These are phyloP conservation scores for Tricholomella constricta DNA, from an alignment of 768 basidiomycete species.

Conservation along the genomic window DNA sequence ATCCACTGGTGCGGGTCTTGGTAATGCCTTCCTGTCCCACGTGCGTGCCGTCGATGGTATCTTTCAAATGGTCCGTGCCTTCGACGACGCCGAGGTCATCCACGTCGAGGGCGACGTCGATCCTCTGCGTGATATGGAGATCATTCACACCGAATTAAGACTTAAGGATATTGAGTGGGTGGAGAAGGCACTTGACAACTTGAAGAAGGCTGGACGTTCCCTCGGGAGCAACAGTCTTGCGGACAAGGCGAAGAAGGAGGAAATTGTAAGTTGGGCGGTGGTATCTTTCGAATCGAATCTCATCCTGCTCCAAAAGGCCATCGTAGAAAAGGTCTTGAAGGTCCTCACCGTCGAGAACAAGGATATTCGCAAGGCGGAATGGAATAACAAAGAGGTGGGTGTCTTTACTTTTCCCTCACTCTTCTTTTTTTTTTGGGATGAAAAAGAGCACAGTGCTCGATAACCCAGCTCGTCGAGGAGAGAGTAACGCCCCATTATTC, in stretches of 20 bases:
- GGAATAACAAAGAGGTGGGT: conserved; percentile 95
- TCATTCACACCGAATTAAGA: conserved; percentile 91
- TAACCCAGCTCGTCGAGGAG: conserved; percentile 96
- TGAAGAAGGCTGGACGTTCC: conserved; percentile 73
- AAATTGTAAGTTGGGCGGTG: conserved; percentile 60
- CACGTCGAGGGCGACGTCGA: conserved; percentile 99
- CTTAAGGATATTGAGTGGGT: conserved; percentile 99
- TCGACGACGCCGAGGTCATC: conserved; percentile 99
- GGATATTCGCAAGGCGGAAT: conserved; percentile 91
- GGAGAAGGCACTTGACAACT: conserved; percentile 80
- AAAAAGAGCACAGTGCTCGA: conserved; percentile 83
- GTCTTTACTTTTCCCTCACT: not conserved
- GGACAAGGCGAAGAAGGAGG: conserved; percentile 95
- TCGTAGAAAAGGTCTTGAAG: conserved; percentile 83
- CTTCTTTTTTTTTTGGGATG: conserved; percentile 38
- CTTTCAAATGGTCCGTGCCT: conserved; percentile 97
- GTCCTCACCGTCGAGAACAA: conserved; percentile 76
- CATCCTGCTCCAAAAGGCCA: conserved; percentile 55
- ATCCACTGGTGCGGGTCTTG: conserved; percentile 96
- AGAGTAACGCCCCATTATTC: conserved; percentile 85
- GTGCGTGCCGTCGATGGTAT: conserved; percentile 99
- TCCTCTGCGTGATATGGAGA: conserved; percentile 95
- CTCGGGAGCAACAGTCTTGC: conserved; percentile 79
- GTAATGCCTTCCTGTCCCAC: conserved; percentile 96
- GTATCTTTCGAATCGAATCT: no score